phyloP scores from a whole-genome alignment of 2,329 filamentous ascomycete species.

The Ophiostoma piceae region DNA sequence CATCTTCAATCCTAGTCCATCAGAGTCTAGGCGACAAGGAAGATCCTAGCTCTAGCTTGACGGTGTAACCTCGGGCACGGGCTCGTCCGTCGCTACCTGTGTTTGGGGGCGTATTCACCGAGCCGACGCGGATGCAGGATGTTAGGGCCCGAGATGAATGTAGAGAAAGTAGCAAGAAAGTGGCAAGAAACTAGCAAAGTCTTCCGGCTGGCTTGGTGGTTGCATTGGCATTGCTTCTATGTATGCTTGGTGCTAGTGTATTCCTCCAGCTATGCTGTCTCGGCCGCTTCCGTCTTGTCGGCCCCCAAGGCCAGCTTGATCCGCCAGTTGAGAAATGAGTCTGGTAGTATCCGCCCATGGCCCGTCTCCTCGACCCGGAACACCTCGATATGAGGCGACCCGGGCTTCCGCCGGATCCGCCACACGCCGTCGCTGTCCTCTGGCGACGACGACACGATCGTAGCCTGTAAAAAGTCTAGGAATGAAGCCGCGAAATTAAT shows the following conservation, averaged over 20 bases:
- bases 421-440: constrained; percentile 58
- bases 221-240: background rate
- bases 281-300: background rate
- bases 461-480: constrained; percentile 63
- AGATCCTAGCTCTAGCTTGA: background rate
- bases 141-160: no score
- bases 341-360: constrained; percentile 68
- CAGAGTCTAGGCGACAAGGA: background rate
- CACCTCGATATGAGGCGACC: constrained; percentile 63
- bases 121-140: background rate
- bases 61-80: background rate
- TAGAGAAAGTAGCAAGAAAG: background rate
- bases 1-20: background rate
- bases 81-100: background rate
- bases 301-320: constrained; percentile 46
- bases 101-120: background rate
- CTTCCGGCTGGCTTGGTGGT: background rate
- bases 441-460: constrained; percentile 38
- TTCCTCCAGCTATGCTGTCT: background rate
- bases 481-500: constrained; percentile 83
- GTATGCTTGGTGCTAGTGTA: background rate
- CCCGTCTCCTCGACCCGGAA: constrained; percentile 68
- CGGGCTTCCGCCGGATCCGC: constrained; percentile 65
- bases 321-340: constrained; percentile 72
- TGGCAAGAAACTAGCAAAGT: background rate